Conservation (phyloP, 192 early-diverging fungal species). For the Backusella tuberculispora region DNA sequence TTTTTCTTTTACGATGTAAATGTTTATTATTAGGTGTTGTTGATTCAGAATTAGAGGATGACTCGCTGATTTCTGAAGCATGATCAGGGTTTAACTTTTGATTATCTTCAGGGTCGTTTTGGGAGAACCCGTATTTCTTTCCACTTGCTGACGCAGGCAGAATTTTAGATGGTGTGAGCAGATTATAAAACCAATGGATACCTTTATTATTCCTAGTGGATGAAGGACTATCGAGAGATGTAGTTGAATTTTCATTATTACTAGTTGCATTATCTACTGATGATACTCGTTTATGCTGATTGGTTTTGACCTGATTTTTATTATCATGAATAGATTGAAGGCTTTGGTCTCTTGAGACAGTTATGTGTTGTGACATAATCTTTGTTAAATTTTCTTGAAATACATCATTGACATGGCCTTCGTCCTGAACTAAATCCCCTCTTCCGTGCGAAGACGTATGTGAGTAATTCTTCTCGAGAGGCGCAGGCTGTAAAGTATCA, state of each 20-base stretch:
- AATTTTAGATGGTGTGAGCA: background rate
- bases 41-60: background rate
- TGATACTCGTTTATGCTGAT: background rate
- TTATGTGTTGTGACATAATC: constrained; percentile 19
- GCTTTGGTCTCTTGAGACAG: background rate
- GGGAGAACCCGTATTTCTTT: constrained; percentile 15
- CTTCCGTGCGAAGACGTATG: constrained; percentile 15
- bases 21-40: background rate
- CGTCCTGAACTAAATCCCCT: constrained; percentile 26
- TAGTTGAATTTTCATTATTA: background rate
- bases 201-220: background rate
- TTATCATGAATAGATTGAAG: background rate
- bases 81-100: background rate
- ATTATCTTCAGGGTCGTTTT: constrained; percentile 9
- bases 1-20: constrained; percentile 35
- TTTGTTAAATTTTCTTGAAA: constrained; percentile 13
- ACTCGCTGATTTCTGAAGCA: background rate
- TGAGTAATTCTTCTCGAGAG: background rate
- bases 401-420: constrained; percentile 11
- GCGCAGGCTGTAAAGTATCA: background rate
- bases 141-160: background rate
- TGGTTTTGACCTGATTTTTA: background rate
- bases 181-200: background rate
- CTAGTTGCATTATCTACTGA: background rate
- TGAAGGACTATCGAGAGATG: background rate